These are phyloP conservation scores for Iris macrosiphon DNA, from an alignment of 106 monocot species.

Conservation along the genomic window DNA sequence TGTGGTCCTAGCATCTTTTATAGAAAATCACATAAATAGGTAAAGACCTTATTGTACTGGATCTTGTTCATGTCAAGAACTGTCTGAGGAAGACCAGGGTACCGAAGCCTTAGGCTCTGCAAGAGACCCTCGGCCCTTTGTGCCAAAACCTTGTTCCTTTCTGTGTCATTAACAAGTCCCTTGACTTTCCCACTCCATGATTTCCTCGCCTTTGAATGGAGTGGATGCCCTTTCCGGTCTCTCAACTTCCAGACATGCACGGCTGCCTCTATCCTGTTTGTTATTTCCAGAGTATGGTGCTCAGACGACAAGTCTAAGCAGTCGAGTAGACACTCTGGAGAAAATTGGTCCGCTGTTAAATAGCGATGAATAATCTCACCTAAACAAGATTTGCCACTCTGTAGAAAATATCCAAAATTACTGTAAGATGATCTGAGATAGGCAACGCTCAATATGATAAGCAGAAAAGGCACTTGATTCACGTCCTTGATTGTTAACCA, in stretches of 20 bases:
- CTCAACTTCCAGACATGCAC: slow-evolving; percentile 76
- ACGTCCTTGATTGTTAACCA: no score
- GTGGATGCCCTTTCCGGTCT: slow-evolving; percentile 24
- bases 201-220: slow-evolving; percentile 41
- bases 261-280: slow-evolving; percentile 82
- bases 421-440: background rate
- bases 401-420: slow-evolving; percentile 10
- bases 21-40: background rate
- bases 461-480: no score
- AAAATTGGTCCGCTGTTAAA: slow-evolving; percentile 80
- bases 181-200: slow-evolving; percentile 85
- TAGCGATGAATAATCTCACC: slow-evolving; percentile 90
- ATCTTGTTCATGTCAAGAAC: slow-evolving; percentile 96
- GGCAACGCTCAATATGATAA: no score
- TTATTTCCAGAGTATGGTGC: slow-evolving; percentile 81
- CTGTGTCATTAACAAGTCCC: slow-evolving; percentile 43
- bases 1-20: background rate
- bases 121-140: slow-evolving; percentile 63
- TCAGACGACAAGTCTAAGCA: slow-evolving; percentile 85
- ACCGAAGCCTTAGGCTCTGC: slow-evolving; percentile 63
- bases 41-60: slow-evolving; percentile 87
- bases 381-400: slow-evolving; percentile 86
- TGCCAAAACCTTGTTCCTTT: slow-evolving; percentile 48
- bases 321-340: slow-evolving; percentile 78
- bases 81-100: slow-evolving; percentile 90